Evolutionary conservation across 2,329 filamentous ascomycete genomes (phyloP).

Genomic region (Paracamarosporium sp.): DNA sequence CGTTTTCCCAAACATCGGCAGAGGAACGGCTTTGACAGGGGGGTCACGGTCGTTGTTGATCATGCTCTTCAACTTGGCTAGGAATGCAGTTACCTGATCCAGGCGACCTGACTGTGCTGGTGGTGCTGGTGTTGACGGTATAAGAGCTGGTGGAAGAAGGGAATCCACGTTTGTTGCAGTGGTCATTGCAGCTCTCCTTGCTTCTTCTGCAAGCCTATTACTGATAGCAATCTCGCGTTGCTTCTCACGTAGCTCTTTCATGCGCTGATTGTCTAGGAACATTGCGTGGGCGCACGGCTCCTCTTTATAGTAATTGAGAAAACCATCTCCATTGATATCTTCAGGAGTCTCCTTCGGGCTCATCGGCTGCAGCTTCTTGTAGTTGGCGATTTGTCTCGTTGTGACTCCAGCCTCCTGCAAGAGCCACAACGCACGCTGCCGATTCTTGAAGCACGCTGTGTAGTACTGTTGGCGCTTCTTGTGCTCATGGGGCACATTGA

Average conservation of each 20-base stretch:
- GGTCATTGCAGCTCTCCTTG: constrained; percentile 21
- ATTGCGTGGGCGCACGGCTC: constrained; percentile 24
- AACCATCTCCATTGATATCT: constrained; percentile 21
- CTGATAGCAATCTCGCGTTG: constrained; percentile 36
- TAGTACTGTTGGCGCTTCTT: constrained; percentile 32
- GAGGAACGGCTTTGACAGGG: constrained; percentile 25
- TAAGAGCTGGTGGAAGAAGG: constrained; percentile 27
- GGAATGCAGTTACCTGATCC: constrained; percentile 14
- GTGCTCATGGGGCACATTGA: constrained; percentile 37
- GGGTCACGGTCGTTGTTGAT: constrained; percentile 7
- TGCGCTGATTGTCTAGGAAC: constrained; percentile 21
- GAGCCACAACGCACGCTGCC: constrained; percentile 36
- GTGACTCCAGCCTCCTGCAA: constrained; percentile 40
- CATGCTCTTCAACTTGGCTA: constrained; percentile 12
- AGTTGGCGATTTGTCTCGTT: constrained; percentile 34
- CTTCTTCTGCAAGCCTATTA: constrained; percentile 31
- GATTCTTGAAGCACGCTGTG: constrained; percentile 39
- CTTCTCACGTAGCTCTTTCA: constrained; percentile 20
- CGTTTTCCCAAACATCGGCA: constrained; percentile 23
- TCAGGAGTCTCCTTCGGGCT: constrained; percentile 31
- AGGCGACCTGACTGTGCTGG: constrained; percentile 2
- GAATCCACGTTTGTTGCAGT: background rate
- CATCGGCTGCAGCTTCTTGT: constrained; percentile 27
- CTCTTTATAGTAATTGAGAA: constrained; percentile 35
- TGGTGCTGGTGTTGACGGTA: constrained; percentile 26